These are phyloP conservation scores for Podospora conica DNA, from an alignment of 495 filamentous ascomycete species.

Conservation along the genomic window DNA sequence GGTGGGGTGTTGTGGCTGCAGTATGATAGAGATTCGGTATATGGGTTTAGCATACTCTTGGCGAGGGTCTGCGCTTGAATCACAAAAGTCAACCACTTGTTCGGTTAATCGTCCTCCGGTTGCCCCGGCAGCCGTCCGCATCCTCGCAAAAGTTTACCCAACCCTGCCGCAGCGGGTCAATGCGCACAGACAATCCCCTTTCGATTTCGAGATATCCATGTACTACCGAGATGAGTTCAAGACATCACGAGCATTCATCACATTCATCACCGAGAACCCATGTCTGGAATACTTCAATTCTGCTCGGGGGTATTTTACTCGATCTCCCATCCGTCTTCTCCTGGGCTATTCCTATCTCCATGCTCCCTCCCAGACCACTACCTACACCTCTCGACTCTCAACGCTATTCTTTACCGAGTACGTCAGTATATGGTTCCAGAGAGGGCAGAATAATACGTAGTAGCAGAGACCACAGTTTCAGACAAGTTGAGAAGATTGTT, in stretches of 20 bases:
- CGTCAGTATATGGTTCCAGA: neutral
- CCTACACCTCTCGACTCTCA: neutral
- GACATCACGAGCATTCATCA: neutral
- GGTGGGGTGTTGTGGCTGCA: too few relatives aligned
- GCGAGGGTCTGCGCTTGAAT: too few relatives aligned
- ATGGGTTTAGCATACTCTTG: too few relatives aligned
- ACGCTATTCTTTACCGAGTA: neutral
- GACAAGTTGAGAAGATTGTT: slow-evolving; percentile 47
- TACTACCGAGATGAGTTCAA: too few relatives aligned
- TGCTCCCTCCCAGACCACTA: neutral
- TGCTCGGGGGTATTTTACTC: neutral
- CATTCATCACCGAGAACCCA: too few relatives aligned
- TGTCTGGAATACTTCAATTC: neutral
- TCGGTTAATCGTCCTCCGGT: too few relatives aligned
- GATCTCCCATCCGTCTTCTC: neutral
- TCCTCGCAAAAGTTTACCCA: neutral
- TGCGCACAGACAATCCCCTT: neutral
- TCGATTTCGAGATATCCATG: too few relatives aligned
- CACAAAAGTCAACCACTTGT: too few relatives aligned
- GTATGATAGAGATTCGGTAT: too few relatives aligned
- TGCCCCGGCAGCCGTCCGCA: slow-evolving; percentile 9
- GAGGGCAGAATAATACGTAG: neutral
- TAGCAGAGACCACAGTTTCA: slow-evolving; percentile 22
- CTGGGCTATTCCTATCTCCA: neutral
- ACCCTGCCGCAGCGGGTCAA: too few relatives aligned